Conservation (phyloP, 352 stramenopile genomes). For the Thalassiosira sp. region DNA sequence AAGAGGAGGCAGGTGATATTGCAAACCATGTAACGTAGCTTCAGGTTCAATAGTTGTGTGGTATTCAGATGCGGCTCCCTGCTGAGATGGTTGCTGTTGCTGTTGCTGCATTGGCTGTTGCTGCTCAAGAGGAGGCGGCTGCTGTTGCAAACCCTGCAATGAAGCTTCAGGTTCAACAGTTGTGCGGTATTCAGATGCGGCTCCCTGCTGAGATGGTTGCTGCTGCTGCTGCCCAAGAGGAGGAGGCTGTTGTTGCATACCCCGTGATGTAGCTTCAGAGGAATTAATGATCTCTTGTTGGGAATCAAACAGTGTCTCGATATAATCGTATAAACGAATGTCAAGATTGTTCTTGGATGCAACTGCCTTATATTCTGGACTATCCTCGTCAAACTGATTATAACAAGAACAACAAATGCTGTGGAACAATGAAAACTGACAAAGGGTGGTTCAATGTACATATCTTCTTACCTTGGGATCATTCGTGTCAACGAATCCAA, state of each 20-base stretch:
- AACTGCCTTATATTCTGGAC: slow-evolving; percentile 37
- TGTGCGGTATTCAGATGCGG: background rate
- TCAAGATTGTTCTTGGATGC: slow-evolving; percentile 42
- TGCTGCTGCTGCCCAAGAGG: too few species aligned
- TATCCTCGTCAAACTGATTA: slow-evolving; percentile 44
- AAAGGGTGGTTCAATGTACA: background rate
- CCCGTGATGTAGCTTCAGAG: background rate
- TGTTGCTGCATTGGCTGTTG: background rate
- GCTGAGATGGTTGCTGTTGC: background rate
- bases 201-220: background rate
- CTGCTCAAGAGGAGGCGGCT: too few species aligned
- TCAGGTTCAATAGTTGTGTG: background rate
- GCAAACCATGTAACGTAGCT: too few species aligned
- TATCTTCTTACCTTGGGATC: slow-evolving; percentile 27
- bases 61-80: background rate
- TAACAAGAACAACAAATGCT: too few species aligned
- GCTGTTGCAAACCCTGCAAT: too few species aligned
- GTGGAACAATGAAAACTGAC: background rate
- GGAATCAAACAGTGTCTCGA: slow-evolving; percentile 45
- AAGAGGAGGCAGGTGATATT: too few species aligned
- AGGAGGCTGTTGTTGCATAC: background rate
- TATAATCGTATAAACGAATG: slow-evolving; percentile 51
- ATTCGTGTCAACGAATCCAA: background rate
- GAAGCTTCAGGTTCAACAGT: too few species aligned
- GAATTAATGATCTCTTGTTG: slow-evolving; percentile 57